These are phyloP conservation scores for Dujonia santamariae DNA, from an alignment of 1,139 yeast species.

Conservation along the genomic window DNA sequence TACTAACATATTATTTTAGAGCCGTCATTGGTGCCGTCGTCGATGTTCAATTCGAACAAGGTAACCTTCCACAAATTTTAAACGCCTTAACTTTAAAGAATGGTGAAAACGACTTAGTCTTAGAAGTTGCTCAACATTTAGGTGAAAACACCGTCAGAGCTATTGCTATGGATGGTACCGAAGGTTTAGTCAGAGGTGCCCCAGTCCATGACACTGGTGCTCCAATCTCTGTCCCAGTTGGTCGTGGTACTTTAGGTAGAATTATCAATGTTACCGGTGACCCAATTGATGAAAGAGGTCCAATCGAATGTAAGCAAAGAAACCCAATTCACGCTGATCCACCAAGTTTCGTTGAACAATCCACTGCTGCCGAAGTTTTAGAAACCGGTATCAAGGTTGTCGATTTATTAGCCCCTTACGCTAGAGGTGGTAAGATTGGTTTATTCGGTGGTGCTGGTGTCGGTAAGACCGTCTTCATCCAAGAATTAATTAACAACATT, in stretches of 20 bases:
- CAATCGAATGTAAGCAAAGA: constrained; percentile 85
- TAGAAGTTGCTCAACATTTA: constrained; percentile 98
- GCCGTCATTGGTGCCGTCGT: constrained; percentile 99
- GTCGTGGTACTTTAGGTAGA: constrained; percentile 98
- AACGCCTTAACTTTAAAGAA: constrained; percentile 89
- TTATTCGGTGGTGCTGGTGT: constrained; percentile 99
- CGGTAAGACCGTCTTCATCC: constrained; percentile 99
- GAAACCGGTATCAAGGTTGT: constrained; percentile 99
- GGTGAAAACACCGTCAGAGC: constrained; percentile 99
- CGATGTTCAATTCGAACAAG: constrained; percentile 98
- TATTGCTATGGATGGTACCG: constrained; percentile 99
- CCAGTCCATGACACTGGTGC: constrained; percentile 91
- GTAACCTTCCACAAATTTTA: constrained; percentile 93
- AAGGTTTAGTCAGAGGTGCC: constrained; percentile 99
- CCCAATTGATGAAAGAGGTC: constrained; percentile 99
- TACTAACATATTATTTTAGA: constrained; percentile 45
- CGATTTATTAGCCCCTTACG: constrained; percentile 98
- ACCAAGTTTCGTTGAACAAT: constrained; percentile 93
- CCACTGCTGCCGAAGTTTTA: constrained; percentile 95
- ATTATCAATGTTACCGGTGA: constrained; percentile 98
- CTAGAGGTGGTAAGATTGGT: constrained; percentile 99
- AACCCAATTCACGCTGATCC: constrained; percentile 99
- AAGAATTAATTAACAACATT: constrained; percentile 98
- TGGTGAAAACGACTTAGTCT: constrained; percentile 71
- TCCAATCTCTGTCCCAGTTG: constrained; percentile 98